These are phyloP conservation scores for Metarhizium guizhouense DNA, from an alignment of 2,329 filamentous ascomycete genomes.

Conservation along the genomic window DNA sequence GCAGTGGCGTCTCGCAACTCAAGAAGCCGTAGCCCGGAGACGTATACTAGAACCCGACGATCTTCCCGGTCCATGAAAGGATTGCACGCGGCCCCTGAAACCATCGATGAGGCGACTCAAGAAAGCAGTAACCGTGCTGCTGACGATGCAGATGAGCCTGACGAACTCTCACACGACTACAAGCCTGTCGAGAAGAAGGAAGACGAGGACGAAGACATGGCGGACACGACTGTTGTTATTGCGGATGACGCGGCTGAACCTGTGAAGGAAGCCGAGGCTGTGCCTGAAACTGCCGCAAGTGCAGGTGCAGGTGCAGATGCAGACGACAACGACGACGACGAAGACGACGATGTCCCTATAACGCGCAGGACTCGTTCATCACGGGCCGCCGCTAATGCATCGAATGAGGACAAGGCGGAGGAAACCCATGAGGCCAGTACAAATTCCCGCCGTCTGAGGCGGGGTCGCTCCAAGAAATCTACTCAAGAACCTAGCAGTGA, in stretches of 20 bases:
- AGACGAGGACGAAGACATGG: constrained; percentile 20
- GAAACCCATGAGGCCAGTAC: constrained; percentile 21
- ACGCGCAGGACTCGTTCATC: constrained; percentile 35
- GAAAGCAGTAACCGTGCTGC: constrained; percentile 33
- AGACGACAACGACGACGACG: constrained; percentile 30
- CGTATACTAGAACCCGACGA: constrained; percentile 30
- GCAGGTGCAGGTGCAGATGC: constrained; percentile 26
- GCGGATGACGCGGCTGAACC: constrained; percentile 14
- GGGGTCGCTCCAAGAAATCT: constrained; percentile 34
- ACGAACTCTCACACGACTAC: constrained; percentile 28
- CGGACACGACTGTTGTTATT: constrained; percentile 10
- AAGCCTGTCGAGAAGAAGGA: constrained; percentile 19
- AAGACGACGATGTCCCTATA: constrained; percentile 38
- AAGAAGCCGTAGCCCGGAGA: constrained; percentile 48
- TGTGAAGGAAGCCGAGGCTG: constrained; percentile 20
- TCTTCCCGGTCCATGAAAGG: constrained; percentile 43
- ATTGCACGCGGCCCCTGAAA: constrained; percentile 36
- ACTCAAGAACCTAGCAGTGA: constrained; percentile 49
- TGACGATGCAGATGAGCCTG: constrained; percentile 25
- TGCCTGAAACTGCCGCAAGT: constrained; percentile 15
- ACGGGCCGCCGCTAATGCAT: constrained; percentile 20
- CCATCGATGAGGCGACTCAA: constrained; percentile 44
- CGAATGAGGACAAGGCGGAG: constrained; percentile 20
- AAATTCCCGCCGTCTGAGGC: constrained; percentile 37
- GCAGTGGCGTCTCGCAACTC: constrained; percentile 39